These are phyloP conservation scores for Aspergillus thermomutatus DNA, from an alignment of 2,329 filamentous ascomycete species.

Conservation along the genomic window DNA sequence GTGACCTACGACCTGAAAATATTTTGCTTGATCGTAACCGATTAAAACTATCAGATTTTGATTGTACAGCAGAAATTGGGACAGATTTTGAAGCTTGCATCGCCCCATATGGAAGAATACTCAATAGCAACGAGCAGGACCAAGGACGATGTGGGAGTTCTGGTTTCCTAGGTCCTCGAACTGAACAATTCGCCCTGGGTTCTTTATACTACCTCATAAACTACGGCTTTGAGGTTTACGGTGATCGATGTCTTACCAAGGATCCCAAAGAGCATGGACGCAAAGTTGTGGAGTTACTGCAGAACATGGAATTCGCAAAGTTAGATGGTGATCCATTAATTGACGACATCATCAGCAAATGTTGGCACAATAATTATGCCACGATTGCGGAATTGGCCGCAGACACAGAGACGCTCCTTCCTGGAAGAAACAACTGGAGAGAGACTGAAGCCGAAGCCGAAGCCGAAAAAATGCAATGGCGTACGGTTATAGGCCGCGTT, in stretches of 20 bases:
- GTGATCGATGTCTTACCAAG: conserved; percentile 21
- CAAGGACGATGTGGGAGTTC: conserved; percentile 16
- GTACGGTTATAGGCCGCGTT: conserved; percentile 3
- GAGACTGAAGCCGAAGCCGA: conserved; percentile 3
- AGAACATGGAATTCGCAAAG: conserved; percentile 22
- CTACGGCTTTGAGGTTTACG: conserved; percentile 31
- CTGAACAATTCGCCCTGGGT: conserved; percentile 32
- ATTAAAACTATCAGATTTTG: conserved; percentile 29
- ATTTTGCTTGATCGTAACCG: conserved; percentile 26
- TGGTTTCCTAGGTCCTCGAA: conserved; percentile 26
- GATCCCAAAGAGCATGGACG: conserved; percentile 22
- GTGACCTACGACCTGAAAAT: conserved; percentile 31
- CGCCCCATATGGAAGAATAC: conserved; percentile 24
- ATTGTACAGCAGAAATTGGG: conserved; percentile 26
- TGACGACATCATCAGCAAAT: conserved; percentile 22
- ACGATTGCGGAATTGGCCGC: conserved; percentile 17
- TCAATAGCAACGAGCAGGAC: conserved; percentile 17
- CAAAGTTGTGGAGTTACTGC: conserved; percentile 19
- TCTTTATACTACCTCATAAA: conserved; percentile 32
- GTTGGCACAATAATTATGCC: conserved; percentile 21
- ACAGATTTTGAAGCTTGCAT: conserved; percentile 22
- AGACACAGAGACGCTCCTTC: conserved; percentile 9
- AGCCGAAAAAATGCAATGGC: background rate
- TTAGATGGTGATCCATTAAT: conserved; percentile 23
- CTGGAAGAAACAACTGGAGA: conserved; percentile 6